Evolutionary conservation across 352 stramenopile genomes (phyloP), one percentile per base, ranked within the genome.

Genomic region (Phytopythium sindhum): DNA sequence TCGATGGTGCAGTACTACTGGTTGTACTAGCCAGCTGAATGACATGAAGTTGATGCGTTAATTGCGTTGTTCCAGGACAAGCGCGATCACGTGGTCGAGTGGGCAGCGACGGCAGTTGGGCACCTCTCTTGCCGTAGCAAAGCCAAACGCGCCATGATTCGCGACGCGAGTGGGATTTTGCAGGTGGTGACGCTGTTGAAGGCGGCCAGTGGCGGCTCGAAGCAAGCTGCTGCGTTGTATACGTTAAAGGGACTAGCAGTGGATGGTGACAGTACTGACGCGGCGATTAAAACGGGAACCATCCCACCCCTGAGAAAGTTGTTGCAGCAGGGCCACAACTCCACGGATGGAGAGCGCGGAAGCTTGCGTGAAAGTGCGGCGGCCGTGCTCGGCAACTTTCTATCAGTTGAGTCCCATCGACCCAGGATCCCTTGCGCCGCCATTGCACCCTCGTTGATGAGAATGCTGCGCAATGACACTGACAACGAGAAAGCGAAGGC

Each of bases 91-190:
- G 50, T 56, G 28, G 3, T 56, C 12, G 50, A 39, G 12, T 56
- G 50, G 50, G 50, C 50, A 7, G 17, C 12, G 28, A 56, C 9
- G 15, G 50, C 50, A 24, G 26, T 56, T 17, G 50, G 50, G 14
- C 50, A 56, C 10, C 26, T 56, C 17, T 26, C 50, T 15, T 56
- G 14, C 8, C 26, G 17, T 12, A 24, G 26, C 50, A 35, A 56
- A 15, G 26, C 50, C 15, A 56, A 56, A 14, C 28, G 50, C 50
- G 50, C 50, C 26, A 56, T 41, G 50, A 56, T 56, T 12, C 26
- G 24, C 26, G 28, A 56, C 19, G 50, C 29, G 6, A 28, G 50
- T 5, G 50, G 50, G 6, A 39, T 56, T n/a, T 41, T 15, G 5
- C 50, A 23, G 14, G 29, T 56, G 19, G 50, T 56, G 50, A 24